Base-by-base conservation (phyloP, 106 monocot species). In the Platanthera zijinensis region DNA sequence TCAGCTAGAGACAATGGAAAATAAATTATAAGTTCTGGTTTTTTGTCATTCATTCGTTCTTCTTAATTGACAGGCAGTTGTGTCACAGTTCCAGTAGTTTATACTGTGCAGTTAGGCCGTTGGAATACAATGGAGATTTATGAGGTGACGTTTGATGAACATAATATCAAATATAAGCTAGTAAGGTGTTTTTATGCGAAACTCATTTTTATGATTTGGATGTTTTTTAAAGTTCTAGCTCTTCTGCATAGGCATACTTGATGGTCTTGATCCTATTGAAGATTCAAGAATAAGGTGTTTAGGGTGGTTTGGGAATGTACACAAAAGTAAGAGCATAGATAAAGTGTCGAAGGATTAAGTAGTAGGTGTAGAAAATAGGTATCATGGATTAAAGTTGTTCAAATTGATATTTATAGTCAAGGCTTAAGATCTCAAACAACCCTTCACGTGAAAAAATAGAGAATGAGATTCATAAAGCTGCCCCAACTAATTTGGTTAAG, bases 1-100 rank as follows among this genome's bases (percentile, higher is more conserved):
- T 10, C 53, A 2, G 75, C 64, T 63, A 80, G 75, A 57, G 89
- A 84, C 87, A 84, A 97, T 83, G 93, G 96, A n/a, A n/a, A n/a
- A n/a, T n/a, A n/a, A n/a, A n/a, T n/a, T n/a, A n/a, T 97, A 96
- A 77, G 18, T 69, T 47, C 50, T 69, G 18, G 9, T 66, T 32
- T 30, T 66, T 1, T 63, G 28, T 59, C 10, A 51, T 25, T 5
- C 15, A 25, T 51, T 52, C n/a, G 52, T 52, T 52, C 22, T n/a
- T 51, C 25, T 52, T 25, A 25, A 47, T n/a, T 70, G 48, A 5
- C 12, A 28, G 30, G 32, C 67, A 30, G 15, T 1, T 25, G 48
- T 17, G 67, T 22, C 30, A 39, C 30, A 67, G 30, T 32, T 39
- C 2, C 30, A 67, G 7, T 67, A 67, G 30, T 30, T 67, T 67